Evolutionary conservation across 352 stramenopile genomes (phyloP).

Genomic region (Pythium rhizo-oryzae): DNA sequence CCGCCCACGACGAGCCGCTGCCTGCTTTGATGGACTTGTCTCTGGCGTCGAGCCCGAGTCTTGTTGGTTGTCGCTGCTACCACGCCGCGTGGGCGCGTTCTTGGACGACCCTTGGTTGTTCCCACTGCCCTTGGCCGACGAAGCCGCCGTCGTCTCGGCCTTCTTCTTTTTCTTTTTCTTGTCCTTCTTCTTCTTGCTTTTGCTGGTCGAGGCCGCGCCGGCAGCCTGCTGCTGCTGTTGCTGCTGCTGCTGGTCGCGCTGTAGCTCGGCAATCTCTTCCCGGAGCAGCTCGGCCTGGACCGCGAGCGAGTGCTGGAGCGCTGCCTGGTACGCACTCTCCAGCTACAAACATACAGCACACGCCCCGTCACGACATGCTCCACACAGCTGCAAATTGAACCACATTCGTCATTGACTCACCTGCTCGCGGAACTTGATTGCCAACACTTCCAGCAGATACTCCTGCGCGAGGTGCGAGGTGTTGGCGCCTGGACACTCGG

Average conservation of each 20-base stretch:
- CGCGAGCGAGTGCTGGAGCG: slow-evolving; percentile 73
- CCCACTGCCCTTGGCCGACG: background rate
- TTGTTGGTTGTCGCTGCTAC: slow-evolving; percentile 13
- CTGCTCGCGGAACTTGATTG: slow-evolving; percentile 82
- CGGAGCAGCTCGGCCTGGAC: slow-evolving; percentile 73
- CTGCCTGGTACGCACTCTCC: slow-evolving; percentile 77
- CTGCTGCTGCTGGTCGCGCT: slow-evolving; percentile 54
- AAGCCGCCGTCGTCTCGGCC: slow-evolving; percentile 18
- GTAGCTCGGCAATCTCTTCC: slow-evolving; percentile 71
- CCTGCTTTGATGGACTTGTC: slow-evolving; percentile 14
- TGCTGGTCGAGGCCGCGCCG: slow-evolving; percentile 29
- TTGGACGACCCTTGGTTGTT: slow-evolving; percentile 8
- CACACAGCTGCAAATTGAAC: too few species aligned
- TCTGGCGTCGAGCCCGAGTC: slow-evolving; percentile 19
- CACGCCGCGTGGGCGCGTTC: background rate
- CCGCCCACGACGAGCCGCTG: slow-evolving; percentile 7
- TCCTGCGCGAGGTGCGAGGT: slow-evolving; percentile 78
- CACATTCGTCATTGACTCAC: too few species aligned
- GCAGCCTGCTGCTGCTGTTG: slow-evolving; percentile 22
- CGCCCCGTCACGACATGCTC: too few species aligned
- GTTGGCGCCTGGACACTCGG: slow-evolving; percentile 71
- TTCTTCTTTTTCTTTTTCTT: slow-evolving; percentile 79
- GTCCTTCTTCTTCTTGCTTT: slow-evolving; percentile 79
- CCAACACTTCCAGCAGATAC: slow-evolving; percentile 76
- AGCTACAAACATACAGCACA: slow-evolving; percentile 34